Conservation (phyloP, 2,329 filamentous ascomycete species). For the Colletotrichum falcatum region DNA sequence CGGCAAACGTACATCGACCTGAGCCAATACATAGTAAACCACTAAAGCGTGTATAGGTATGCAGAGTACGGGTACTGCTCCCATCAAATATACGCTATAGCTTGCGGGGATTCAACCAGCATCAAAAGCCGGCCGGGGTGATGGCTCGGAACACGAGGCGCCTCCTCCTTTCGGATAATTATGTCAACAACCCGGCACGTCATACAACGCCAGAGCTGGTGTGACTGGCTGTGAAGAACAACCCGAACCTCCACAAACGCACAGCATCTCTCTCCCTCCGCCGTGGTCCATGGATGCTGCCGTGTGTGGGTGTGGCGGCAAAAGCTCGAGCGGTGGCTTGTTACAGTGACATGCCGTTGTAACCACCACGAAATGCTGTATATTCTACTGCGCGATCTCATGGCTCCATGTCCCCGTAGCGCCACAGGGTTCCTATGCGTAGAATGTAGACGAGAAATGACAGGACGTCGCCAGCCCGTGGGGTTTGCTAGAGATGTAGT, state of each 20-base stretch:
- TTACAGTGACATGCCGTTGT: not conserved
- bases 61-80: not conserved
- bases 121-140: not conserved
- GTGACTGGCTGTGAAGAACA: constrained; percentile 8
- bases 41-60: not conserved
- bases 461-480: not conserved
- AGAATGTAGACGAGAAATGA: not conserved
- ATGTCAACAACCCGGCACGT: not conserved
- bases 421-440: not conserved
- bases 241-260: not conserved
- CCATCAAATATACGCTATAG: not conserved
- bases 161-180: not conserved
- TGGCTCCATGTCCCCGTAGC: not conserved
- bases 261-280: not conserved
- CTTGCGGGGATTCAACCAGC: not conserved
- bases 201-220: not conserved
- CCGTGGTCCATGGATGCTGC: not conserved
- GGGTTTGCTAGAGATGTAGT: not conserved
- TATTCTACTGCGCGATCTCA: not conserved
- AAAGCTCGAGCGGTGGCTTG: not conserved
- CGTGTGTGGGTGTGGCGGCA: not conserved
- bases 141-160: not conserved
- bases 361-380: not conserved
- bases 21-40: not conserved
- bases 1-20: not conserved